Percentiles rank a stretch among this genome's conserved stretches.
These are phyloP conservation scores for Mariannaea sp. DNA, from an alignment of 2,329 filamentous ascomycete genomes.

Conservation along the genomic window DNA sequence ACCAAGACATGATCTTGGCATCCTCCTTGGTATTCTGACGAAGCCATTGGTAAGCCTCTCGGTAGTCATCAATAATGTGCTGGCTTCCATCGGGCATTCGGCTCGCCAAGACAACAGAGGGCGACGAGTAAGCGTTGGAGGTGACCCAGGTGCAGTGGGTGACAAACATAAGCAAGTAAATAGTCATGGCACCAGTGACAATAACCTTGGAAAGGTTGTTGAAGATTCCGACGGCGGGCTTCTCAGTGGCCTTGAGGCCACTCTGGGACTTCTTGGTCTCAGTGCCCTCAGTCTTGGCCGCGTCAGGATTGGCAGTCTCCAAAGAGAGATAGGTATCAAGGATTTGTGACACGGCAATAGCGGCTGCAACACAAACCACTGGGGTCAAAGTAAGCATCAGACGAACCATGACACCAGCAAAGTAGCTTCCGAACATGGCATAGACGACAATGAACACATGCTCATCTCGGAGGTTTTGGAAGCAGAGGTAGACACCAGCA, in stretches of 20 bases:
- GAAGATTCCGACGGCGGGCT: conserved; percentile 83
- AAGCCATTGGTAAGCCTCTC: conserved; percentile 99
- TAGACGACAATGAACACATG: conserved; percentile 99
- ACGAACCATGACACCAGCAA: conserved; percentile 98
- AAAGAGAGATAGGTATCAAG: conserved; percentile 82
- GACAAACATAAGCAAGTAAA: conserved; percentile 92
- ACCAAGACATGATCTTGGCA: conserved; percentile 99
- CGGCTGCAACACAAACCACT: conserved; percentile 92
- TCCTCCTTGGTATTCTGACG: conserved; percentile 94
- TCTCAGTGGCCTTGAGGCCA: conserved; percentile 71
- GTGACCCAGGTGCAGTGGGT: conserved; percentile 99
- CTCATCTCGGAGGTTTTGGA: conserved; percentile 90
- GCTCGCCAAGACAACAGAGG: conserved; percentile 93
- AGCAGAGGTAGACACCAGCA: conserved; percentile 97
- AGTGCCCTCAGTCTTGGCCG: conserved; percentile 46
- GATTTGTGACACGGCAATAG: conserved; percentile 84
- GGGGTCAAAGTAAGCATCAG: conserved; percentile 97
- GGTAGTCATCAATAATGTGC: conserved; percentile 98
- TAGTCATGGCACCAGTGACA: conserved; percentile 72
- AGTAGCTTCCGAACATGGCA: conserved; percentile 95
- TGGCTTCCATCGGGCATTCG: conserved; percentile 91
- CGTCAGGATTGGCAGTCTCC: conserved; percentile 62
- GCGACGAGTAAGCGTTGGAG: conserved; percentile 97
- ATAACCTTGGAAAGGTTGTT: conserved; percentile 76
- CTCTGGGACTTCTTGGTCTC: conserved; percentile 61